phyloP scores from a whole-genome alignment of 139 green algal genomes.

The Zygnema cylindricum region DNA sequence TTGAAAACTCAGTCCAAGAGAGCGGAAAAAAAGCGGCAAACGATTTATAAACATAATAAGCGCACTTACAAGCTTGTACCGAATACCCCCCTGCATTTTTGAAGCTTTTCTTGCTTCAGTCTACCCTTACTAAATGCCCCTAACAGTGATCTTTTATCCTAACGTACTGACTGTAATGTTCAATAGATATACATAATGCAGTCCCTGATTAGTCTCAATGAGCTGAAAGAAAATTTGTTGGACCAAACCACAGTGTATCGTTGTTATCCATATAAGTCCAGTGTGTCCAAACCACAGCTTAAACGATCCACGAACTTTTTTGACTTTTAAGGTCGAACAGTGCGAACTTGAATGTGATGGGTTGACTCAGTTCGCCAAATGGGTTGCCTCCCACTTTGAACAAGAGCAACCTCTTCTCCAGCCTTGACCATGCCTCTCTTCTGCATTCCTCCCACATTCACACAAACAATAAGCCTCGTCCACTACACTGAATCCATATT shows the following conservation, averaged over 20 bases:
- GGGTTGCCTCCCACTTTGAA: constrained; percentile 79
- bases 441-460: constrained; percentile 55
- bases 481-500: too few relatives aligned
- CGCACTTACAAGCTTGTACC: background rate
- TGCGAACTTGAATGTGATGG: constrained; percentile 79
- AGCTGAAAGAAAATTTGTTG: background rate
- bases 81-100: background rate
- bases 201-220: background rate
- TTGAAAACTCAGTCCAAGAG: background rate
- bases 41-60: background rate
- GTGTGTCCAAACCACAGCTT: background rate
- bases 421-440: constrained; percentile 66
- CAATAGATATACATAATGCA: background rate
- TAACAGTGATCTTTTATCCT: background rate
- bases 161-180: background rate
- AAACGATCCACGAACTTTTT: background rate
- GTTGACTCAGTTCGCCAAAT: constrained; percentile 82
- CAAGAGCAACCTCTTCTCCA: constrained; percentile 79
- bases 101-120: background rate
- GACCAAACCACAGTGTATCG: too few relatives aligned
- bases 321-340: constrained; percentile 4
- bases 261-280: background rate
- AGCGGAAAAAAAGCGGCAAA: background rate
- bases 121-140: background rate
- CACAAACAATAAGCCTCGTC: background rate